phyloP scores from a whole-genome alignment of 2,329 filamentous ascomycete genomes.

The Ophiostoma montium region DNA sequence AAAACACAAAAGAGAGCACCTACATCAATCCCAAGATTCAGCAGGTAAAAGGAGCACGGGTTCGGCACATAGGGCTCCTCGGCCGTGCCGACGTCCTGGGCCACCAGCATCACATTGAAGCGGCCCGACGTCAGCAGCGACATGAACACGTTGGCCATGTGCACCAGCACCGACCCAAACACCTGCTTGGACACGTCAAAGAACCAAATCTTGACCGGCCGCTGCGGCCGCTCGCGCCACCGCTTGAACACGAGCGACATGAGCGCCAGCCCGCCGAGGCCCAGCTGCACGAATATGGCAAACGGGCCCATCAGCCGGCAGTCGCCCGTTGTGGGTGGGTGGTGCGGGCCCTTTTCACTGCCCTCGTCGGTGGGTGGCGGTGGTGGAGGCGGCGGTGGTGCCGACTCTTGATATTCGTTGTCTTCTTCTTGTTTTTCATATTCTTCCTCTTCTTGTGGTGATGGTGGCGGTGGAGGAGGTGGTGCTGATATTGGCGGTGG shows the following conservation, averaged over 20 bases:
- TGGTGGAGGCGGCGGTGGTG: no score
- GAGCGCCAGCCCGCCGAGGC: constrained; percentile 70
- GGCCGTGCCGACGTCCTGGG: constrained; percentile 23
- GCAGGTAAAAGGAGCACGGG: constrained; percentile 88
- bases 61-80: constrained; percentile 59
- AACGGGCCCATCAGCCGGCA: constrained; percentile 83
- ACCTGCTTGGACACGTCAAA: constrained; percentile 98
- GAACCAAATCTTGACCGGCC: constrained; percentile 91
- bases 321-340: constrained; percentile 43
- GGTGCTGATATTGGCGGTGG: no score
- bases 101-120: constrained; percentile 51
- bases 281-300: constrained; percentile 77
- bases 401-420: no score
- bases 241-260: constrained; percentile 85
- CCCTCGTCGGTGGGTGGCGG: neutral
- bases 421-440: no score
- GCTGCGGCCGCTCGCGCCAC: constrained; percentile 80
- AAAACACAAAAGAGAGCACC: no score
- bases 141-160: constrained; percentile 89
- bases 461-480: neutral
- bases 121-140: constrained; percentile 86
- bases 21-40: constrained; percentile 94
- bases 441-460: no score
- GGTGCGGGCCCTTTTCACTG: constrained; percentile 4
- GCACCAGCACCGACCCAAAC: constrained; percentile 79